Percentiles rank a stretch among this genome's conserved stretches.
phyloP scores from a whole-genome alignment of 2,329 filamentous ascomycete species.

The Samsoniella hepiali region DNA sequence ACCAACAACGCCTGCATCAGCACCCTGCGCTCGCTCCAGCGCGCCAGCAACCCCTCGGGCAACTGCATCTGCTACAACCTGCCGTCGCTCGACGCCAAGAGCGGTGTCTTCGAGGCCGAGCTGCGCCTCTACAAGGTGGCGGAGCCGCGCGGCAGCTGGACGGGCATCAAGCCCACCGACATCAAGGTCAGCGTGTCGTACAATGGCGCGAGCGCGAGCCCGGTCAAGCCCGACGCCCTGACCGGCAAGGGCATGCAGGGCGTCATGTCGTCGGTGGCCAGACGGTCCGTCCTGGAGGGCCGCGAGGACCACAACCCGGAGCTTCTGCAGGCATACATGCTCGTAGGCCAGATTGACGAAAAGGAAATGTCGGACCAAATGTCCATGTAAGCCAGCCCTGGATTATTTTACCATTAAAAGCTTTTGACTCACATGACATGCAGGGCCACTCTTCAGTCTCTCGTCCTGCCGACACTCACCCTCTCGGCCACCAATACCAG shows the following conservation, averaged over 20 bases:
- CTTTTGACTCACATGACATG: constrained; percentile 18
- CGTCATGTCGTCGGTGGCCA: background rate
- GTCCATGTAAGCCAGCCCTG: constrained; percentile 49
- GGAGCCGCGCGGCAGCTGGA: constrained; percentile 52
- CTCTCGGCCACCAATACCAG: constrained; percentile 55
- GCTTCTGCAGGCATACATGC: constrained; percentile 61
- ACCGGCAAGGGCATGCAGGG: constrained; percentile 27
- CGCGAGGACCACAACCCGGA: constrained; percentile 30
- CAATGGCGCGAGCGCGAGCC: constrained; percentile 43
- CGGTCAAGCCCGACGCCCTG: constrained; percentile 27
- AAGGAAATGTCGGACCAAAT: constrained; percentile 52
- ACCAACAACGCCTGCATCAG: constrained; percentile 58
- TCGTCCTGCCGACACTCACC: constrained; percentile 66
- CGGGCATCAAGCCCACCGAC: constrained; percentile 47
- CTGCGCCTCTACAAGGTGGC: constrained; percentile 70
- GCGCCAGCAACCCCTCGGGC: constrained; percentile 69
- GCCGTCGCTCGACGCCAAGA: constrained; percentile 62
- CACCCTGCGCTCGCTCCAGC: constrained; percentile 52
- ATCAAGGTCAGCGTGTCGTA: constrained; percentile 56
- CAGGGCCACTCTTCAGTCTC: constrained; percentile 56
- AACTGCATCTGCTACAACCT: constrained; percentile 82
- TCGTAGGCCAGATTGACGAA: constrained; percentile 65
- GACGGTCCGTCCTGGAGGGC: background rate
- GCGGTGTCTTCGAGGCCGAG: constrained; percentile 73
- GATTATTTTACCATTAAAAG: no score